These are phyloP conservation scores for Rhinocladiella similis DNA, from an alignment of 2,329 filamentous ascomycete genomes.

Conservation along the genomic window DNA sequence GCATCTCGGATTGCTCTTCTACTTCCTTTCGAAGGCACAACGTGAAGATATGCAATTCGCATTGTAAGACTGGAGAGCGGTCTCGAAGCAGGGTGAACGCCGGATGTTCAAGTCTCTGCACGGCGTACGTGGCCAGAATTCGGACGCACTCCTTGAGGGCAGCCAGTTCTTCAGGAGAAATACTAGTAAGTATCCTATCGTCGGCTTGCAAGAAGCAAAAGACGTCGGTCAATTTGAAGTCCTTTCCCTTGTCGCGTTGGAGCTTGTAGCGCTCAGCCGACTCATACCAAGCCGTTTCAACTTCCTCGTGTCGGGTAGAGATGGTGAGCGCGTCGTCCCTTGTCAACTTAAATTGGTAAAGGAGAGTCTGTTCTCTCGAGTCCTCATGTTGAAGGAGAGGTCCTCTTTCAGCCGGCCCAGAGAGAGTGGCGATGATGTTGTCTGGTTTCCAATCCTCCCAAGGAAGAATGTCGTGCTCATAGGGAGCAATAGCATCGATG, in stretches of 20 bases:
- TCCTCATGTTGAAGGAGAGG: not conserved
- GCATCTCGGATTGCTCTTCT: not conserved
- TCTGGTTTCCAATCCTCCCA: not conserved
- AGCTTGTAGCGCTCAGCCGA: not conserved
- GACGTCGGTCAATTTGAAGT: constrained; percentile 1
- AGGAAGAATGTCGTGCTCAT: not conserved
- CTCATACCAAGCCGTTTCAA: not conserved
- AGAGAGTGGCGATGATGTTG: not conserved
- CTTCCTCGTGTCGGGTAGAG: not conserved
- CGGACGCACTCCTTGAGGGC: not conserved
- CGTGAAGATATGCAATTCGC: not conserved
- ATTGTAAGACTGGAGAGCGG: not conserved
- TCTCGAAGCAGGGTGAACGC: not conserved
- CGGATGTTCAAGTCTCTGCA: not conserved
- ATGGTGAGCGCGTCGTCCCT: not conserved
- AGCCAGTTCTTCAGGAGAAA: not conserved
- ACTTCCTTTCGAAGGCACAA: constrained; percentile 1
- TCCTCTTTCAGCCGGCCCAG: not conserved
- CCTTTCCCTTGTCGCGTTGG: not conserved
- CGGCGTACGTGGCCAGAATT: not conserved
- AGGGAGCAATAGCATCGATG: too few relatives aligned
- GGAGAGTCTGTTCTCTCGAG: not conserved
- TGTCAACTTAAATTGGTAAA: constrained; percentile 1
- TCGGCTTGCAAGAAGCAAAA: constrained; percentile 1
- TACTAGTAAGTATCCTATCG: not conserved